Evolutionary conservation across 2,329 filamentous ascomycete species (phyloP).

Genomic region (Claviceps sp.): DNA sequence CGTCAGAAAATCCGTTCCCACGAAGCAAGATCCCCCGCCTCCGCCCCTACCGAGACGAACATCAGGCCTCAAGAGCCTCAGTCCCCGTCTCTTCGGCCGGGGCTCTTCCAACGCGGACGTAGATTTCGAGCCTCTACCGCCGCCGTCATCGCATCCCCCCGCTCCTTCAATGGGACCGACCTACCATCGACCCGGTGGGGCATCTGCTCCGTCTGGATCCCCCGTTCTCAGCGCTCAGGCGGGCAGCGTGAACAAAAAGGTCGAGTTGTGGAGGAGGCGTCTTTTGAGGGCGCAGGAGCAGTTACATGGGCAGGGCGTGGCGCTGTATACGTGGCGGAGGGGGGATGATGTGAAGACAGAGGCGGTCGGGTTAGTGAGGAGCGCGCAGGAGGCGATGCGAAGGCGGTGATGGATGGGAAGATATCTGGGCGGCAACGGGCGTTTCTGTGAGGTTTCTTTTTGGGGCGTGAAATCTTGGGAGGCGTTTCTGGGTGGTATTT

Average conservation of each 20-base stretch:
- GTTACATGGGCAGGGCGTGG: constrained; percentile 51
- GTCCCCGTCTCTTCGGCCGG: constrained; percentile 17
- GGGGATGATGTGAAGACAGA: constrained; percentile 58
- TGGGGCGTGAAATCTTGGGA: not conserved
- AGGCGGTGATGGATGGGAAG: not conserved
- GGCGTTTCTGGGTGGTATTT: not conserved
- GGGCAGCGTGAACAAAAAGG: constrained; percentile 44
- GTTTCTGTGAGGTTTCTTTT: not conserved
- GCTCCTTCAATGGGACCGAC: constrained; percentile 6
- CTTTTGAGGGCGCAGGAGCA: constrained; percentile 50
- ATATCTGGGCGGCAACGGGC: too few species aligned
- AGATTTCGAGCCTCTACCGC: constrained; percentile 27
- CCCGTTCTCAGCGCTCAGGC: constrained; percentile 20
- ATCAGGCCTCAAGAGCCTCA: constrained; percentile 22
- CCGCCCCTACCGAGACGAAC: constrained; percentile 35
- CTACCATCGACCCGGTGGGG: constrained; percentile 15
- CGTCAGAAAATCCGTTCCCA: constrained; percentile 16
- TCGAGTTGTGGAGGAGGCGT: constrained; percentile 58
- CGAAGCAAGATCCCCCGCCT: constrained; percentile 19
- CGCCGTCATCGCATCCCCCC: constrained; percentile 13
- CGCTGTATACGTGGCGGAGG: constrained; percentile 58
- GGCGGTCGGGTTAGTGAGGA: constrained; percentile 49
- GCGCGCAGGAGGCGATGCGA: constrained; percentile 30
- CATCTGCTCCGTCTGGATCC: constrained; percentile 21
- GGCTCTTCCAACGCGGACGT: constrained; percentile 26